Conservation (phyloP, 1,284 basidiomycete genomes). For the Rhizoctonia solani region DNA sequence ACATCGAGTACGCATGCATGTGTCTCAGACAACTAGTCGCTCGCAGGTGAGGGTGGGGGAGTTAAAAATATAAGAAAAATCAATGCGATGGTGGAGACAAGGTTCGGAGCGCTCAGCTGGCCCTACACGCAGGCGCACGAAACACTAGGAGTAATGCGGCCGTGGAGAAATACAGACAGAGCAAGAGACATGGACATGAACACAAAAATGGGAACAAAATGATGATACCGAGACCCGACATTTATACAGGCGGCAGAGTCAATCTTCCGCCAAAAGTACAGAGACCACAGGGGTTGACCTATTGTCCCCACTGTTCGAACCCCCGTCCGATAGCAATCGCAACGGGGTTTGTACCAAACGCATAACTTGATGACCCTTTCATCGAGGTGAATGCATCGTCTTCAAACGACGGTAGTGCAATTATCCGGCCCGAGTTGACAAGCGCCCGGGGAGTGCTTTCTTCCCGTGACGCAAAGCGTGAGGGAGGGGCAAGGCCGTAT, state of each 20-base stretch:
- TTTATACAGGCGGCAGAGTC: slow-evolving; percentile 12
- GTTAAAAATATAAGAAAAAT: not conserved
- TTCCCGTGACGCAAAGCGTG: slow-evolving; percentile 6
- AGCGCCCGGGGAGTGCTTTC: slow-evolving; percentile 19
- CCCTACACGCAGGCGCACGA: slow-evolving; percentile 1
- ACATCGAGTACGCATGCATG: slow-evolving; percentile 35
- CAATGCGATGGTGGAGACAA: slow-evolving; percentile 24
- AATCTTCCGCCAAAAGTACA: slow-evolving; percentile 20
- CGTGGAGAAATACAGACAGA: slow-evolving; percentile 19
- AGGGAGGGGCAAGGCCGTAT: slow-evolving; percentile 19
- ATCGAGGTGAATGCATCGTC: slow-evolving; percentile 29
- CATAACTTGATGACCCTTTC: slow-evolving; percentile 24
- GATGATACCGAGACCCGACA: slow-evolving; percentile 9
- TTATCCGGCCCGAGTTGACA: slow-evolving; percentile 20
- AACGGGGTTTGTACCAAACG: slow-evolving; percentile 26
- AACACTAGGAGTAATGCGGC: slow-evolving; percentile 20
- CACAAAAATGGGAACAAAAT: slow-evolving; percentile 21
- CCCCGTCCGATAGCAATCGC: slow-evolving; percentile 20
- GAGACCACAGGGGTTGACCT: slow-evolving; percentile 8
- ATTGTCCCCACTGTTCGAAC: slow-evolving; percentile 33
- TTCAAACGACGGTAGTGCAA: slow-evolving; percentile 27
- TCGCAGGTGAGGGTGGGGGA: slow-evolving; percentile 6
- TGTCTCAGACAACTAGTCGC: slow-evolving; percentile 32
- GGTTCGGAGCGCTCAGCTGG: not conserved
- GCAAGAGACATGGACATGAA: slow-evolving; percentile 29